Conservation (phyloP, 2,329 filamentous ascomycete genomes). For the Colletotrichum chrysophilum region DNA sequence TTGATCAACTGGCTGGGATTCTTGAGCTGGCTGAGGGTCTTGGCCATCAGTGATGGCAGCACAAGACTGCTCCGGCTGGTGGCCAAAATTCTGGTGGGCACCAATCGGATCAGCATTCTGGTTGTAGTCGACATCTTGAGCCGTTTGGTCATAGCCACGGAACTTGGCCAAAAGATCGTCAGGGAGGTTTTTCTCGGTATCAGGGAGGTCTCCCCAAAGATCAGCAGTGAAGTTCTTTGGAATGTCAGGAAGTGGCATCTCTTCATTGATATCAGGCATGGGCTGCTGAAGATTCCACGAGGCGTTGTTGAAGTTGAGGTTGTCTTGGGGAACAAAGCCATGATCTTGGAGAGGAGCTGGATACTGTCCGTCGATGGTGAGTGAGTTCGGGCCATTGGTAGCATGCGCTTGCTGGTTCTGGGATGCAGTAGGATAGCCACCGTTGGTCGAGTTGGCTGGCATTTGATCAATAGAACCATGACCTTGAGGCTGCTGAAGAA, state of each 20-base stretch:
- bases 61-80: not conserved
- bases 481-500: not conserved
- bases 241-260: not conserved
- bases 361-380: not conserved
- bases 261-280: not conserved
- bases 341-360: not conserved
- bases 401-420: not conserved
- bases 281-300: not conserved
- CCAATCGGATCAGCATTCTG: not conserved
- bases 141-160: not conserved
- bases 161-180: not conserved
- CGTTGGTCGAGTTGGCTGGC: not conserved
- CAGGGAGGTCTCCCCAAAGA: not conserved
- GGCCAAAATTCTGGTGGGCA: not conserved
- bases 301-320: not conserved
- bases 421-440: not conserved
- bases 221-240: not conserved
- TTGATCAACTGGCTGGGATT: not conserved
- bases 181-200: not conserved
- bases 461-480: accelerated
- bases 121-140: not conserved
- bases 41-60: not conserved
- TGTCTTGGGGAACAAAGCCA: not conserved
- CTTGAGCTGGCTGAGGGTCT: not conserved
- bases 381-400: not conserved